phyloP scores from a whole-genome alignment of 306 rosid species.

The Quercus mongolica region DNA sequence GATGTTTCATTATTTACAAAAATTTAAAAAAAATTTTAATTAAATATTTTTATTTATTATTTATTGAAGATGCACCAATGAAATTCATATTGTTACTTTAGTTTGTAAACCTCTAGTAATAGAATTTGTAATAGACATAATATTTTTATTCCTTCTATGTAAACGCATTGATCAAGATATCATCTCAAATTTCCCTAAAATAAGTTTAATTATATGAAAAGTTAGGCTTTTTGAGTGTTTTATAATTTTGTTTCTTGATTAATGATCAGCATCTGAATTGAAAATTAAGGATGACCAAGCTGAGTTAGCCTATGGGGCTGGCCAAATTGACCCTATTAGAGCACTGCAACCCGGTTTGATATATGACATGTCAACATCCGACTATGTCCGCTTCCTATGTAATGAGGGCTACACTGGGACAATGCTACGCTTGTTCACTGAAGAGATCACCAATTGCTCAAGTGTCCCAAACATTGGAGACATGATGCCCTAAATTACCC shows the following conservation, averaged over 20 bases:
- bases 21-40: too few relatives aligned
- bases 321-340: constrained; percentile 51
- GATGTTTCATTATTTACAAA: too few relatives aligned
- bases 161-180: too few relatives aligned
- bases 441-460: neutral
- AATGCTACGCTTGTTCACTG: constrained; percentile 17
- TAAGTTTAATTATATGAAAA: neutral
- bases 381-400: constrained; percentile 59
- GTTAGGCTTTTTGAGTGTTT: neutral
- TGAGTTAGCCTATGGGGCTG: constrained; percentile 56
- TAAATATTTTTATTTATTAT: too few relatives aligned
- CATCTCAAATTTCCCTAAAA: neutral
- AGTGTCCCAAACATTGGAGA: too few relatives aligned
- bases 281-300: constrained; percentile 18
- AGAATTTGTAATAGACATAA: too few relatives aligned
- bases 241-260: neutral
- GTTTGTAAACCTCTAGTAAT: too few relatives aligned
- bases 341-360: constrained; percentile 63
- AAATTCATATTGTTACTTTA: too few relatives aligned
- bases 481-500: constrained; percentile 81
- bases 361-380: constrained; percentile 35
- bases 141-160: too few relatives aligned
- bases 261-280: constrained; percentile 50
- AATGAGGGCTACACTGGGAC: constrained; percentile 43
- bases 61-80: too few relatives aligned